phyloP scores from a whole-genome alignment of 129 eudicot species.

The Lactuca saligna region DNA sequence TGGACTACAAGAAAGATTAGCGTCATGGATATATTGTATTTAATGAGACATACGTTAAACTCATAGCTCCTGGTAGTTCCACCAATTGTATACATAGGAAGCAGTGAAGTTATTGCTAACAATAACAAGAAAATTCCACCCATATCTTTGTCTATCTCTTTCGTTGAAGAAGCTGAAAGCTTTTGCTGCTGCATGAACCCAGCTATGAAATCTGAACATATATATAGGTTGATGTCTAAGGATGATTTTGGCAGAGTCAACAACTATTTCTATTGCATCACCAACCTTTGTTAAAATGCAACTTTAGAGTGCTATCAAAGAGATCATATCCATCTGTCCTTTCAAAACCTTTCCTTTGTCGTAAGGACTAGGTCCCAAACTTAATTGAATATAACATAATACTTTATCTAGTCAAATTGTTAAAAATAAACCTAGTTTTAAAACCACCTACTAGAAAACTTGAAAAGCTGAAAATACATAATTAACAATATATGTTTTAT shows the following conservation, averaged over 20 bases:
- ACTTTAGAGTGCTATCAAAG: slow-evolving; percentile 41
- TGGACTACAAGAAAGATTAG: not conserved
- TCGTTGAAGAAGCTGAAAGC: not conserved
- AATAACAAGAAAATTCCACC: slow-evolving; percentile 7
- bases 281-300: slow-evolving; percentile 31
- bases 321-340: slow-evolving; percentile 4
- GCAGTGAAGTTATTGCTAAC: not conserved
- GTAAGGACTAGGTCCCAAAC: slow-evolving; percentile 8
- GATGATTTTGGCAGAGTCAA: not conserved
- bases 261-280: not conserved
- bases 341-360: slow-evolving; percentile 21
- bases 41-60: slow-evolving; percentile 13
- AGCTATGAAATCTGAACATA: not conserved
- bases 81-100: slow-evolving; percentile 10
- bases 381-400: not conserved
- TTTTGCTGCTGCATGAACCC: slow-evolving; percentile 10
- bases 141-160: not conserved
- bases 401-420: not conserved
- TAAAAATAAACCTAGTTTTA: no score
- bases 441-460: no score
- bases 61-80: slow-evolving; percentile 32
- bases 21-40: not conserved
- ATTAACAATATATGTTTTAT: no score
- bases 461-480: no score
- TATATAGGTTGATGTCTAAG: slow-evolving; percentile 10